These are phyloP conservation scores for Marchantia paleacea DNA, from an alignment of 225 moss, liverwort and hornwort species.

Conservation along the genomic window DNA sequence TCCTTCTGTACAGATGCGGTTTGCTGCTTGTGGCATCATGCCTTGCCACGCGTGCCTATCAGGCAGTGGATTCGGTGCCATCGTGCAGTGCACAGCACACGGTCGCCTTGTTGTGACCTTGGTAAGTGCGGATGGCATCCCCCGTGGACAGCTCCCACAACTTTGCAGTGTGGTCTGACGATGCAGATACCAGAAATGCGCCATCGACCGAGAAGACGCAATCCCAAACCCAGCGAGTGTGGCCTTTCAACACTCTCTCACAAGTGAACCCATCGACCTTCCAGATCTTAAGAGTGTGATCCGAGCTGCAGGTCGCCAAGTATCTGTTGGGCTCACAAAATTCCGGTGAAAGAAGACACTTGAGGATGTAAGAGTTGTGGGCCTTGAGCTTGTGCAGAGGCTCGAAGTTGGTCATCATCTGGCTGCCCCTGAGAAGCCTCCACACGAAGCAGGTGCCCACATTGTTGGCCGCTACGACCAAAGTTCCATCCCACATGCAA, in stretches of 20 bases:
- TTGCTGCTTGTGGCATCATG: background rate
- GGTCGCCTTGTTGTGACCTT: conserved; percentile 87
- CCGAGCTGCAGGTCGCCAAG: conserved; percentile 87
- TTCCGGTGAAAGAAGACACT: conserved; percentile 92
- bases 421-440: conserved; percentile 81
- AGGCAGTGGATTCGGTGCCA: conserved; percentile 73
- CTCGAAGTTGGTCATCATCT: conserved; percentile 99
- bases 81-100: conserved; percentile 96
- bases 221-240: conserved; percentile 92
- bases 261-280: conserved; percentile 78
- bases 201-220: conserved; percentile 98
- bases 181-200: conserved; percentile 84
- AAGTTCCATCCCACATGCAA: conserved; percentile 95
- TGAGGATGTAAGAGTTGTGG: conserved; percentile 79
- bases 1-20: background rate
- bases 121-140: conserved; percentile 77
- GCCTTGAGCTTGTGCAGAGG: conserved; percentile 92
- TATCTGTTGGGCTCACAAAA: conserved; percentile 87
- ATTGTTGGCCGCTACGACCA: conserved; percentile 95
- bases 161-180: conserved; percentile 77
- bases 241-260: conserved; percentile 72
- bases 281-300: conserved; percentile 90
- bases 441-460: conserved; percentile 91
- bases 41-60: background rate
- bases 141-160: conserved; percentile 88